Percentiles rank a stretch among this genome's conserved stretches.
Conservation (phyloP, 129 eudicot genomes). For the Sambucus nigra region DNA sequence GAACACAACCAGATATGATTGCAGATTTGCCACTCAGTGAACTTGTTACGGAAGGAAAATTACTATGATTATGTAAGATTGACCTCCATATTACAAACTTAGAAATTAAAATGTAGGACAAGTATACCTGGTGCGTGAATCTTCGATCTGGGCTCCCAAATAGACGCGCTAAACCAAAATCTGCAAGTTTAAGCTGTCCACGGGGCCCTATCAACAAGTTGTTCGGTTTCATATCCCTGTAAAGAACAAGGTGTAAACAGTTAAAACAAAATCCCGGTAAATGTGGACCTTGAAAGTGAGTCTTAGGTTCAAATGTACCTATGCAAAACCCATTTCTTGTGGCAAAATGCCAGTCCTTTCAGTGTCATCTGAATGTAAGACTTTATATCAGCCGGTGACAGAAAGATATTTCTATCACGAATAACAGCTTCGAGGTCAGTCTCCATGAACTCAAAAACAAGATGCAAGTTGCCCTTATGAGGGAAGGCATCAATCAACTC, state of each 20-base stretch:
- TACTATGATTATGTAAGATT: not conserved
- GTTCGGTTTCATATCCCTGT: conserved; percentile 99
- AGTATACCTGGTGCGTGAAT: conserved; percentile 89
- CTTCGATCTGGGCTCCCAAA: conserved; percentile 98
- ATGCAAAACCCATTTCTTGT: conserved; percentile 95
- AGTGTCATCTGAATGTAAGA: conserved; percentile 92
- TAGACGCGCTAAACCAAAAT: conserved; percentile 90
- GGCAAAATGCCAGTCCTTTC: conserved; percentile 89
- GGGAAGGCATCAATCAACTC: conserved; percentile 91
- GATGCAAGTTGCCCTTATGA: conserved; percentile 88
- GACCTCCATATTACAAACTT: not conserved
- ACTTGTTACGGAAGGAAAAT: not conserved
- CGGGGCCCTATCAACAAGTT: conserved; percentile 80
- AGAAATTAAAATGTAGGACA: not conserved
- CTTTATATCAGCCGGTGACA: conserved; percentile 88
- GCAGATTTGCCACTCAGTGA: not conserved
- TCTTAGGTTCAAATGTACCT: conserved; percentile 32
- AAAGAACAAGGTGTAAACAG: conserved; percentile 4
- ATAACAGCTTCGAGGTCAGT: conserved; percentile 98
- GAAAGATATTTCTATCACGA: conserved; percentile 83
- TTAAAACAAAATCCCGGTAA: conserved; percentile 2
- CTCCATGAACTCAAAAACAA: conserved; percentile 97
- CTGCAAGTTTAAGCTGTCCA: conserved; percentile 94
- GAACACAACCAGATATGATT: not conserved
- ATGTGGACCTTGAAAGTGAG: not conserved